These are phyloP conservation scores for Aspergillus baeticus DNA, from an alignment of 495 filamentous ascomycete species.

Conservation along the genomic window DNA sequence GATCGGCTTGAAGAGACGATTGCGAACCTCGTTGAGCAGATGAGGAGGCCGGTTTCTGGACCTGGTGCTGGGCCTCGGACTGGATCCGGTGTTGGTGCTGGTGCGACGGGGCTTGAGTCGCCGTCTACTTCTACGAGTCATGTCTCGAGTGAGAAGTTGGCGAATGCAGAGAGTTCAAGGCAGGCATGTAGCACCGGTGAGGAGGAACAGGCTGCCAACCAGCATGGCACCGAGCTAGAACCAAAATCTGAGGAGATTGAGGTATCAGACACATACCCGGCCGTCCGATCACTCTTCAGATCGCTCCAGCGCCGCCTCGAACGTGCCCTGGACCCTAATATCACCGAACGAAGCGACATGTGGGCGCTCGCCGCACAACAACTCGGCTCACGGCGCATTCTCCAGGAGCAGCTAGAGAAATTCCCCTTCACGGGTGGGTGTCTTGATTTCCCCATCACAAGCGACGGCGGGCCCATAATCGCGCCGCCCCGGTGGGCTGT, in stretches of 20 bases:
- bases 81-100: too few relatives aligned
- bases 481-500: not conserved
- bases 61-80: too few relatives aligned
- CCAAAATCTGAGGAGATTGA: not conserved
- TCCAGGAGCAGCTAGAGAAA: not conserved
- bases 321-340: not conserved
- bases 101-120: not conserved
- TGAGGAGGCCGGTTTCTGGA: too few relatives aligned
- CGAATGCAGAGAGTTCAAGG: too few relatives aligned
- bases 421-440: not conserved
- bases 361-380: not conserved
- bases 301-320: not conserved
- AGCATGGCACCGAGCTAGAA: too few relatives aligned
- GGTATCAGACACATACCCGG: not conserved
- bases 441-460: not conserved
- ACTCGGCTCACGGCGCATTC: not conserved
- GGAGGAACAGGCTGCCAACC: not conserved
- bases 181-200: too few relatives aligned
- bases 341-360: not conserved
- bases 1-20: not conserved
- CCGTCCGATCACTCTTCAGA: not conserved
- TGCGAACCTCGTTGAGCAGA: not conserved
- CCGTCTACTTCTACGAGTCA: too few relatives aligned
- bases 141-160: too few relatives aligned
- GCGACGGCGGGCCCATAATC: not conserved